These are phyloP conservation scores for Podosphaera aphanis DNA, from an alignment of 2,329 filamentous ascomycete species.

Conservation along the genomic window DNA sequence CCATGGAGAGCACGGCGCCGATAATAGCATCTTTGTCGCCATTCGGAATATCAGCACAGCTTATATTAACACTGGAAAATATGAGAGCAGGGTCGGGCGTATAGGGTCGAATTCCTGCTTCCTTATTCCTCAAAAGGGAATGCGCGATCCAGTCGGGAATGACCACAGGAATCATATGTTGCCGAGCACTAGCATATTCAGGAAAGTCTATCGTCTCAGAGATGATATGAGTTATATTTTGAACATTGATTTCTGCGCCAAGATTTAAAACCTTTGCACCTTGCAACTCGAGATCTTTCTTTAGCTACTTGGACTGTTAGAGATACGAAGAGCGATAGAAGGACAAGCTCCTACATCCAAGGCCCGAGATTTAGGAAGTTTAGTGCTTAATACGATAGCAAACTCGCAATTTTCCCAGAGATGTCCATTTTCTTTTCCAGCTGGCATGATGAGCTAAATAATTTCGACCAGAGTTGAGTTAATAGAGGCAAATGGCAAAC, in stretches of 20 bases:
- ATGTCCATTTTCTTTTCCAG: not conserved
- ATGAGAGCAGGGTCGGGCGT: constrained; percentile 82
- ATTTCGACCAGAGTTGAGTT: too few species aligned
- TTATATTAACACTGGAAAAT: constrained; percentile 63
- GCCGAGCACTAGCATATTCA: constrained; percentile 53
- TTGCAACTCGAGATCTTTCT: constrained; percentile 12
- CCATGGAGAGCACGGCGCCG: constrained; percentile 71
- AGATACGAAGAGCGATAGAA: not conserved
- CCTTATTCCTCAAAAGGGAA: constrained; percentile 44
- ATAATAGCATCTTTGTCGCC: constrained; percentile 82
- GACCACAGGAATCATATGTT: constrained; percentile 63
- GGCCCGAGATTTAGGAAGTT: constrained; percentile 6
- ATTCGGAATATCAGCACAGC: constrained; percentile 61
- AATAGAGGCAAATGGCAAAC: not conserved
- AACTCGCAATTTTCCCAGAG: constrained; percentile 13
- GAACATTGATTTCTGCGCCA: constrained; percentile 18
- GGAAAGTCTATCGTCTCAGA: constrained; percentile 73
- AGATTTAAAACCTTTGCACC: constrained; percentile 17
- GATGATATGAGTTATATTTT: constrained; percentile 38
- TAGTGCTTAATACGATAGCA: constrained; percentile 10
- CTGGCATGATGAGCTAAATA: not conserved
- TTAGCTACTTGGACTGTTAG: constrained; percentile 6
- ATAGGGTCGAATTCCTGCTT: constrained; percentile 58
- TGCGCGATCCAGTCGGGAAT: constrained; percentile 57
- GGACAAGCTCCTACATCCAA: constrained; percentile 7